Percentiles rank a stretch among this genome's conserved stretches.
Evolutionary conservation across 1,139 yeast genomes (phyloP).

Genomic region (Saccharomyces hybrid): DNA sequence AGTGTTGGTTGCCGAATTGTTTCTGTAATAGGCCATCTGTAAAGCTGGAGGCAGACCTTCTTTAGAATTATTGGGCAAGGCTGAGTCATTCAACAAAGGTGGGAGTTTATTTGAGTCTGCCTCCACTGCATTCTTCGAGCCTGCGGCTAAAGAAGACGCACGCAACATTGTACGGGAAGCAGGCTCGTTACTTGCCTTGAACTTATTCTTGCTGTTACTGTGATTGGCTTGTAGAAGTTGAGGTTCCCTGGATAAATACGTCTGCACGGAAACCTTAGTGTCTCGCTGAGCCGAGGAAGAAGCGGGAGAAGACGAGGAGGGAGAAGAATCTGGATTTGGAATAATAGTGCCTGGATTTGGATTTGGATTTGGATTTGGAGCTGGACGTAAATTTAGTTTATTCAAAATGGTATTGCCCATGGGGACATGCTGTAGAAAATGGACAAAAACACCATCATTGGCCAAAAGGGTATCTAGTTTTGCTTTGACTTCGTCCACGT

Average conservation of each 20-base stretch:
- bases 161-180: background rate
- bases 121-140: background rate
- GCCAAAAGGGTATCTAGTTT: slow-evolving; percentile 69
- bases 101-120: slow-evolving; percentile 17
- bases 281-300: slow-evolving; percentile 1
- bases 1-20: slow-evolving; percentile 20
- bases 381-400: background rate
- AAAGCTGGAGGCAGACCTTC: slow-evolving; percentile 31
- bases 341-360: background rate
- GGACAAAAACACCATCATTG: slow-evolving; percentile 60
- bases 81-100: slow-evolving; percentile 35
- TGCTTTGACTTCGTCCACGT: slow-evolving; percentile 70
- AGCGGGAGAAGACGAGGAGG: background rate
- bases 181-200: background rate
- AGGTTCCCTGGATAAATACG: slow-evolving; percentile 33
- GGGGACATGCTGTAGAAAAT: slow-evolving; percentile 18
- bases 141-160: background rate
- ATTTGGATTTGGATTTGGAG: background rate
- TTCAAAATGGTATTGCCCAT: slow-evolving; percentile 6
- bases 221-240: slow-evolving; percentile 15
- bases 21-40: slow-evolving; percentile 32
- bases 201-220: background rate
- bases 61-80: slow-evolving; percentile 29
- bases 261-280: slow-evolving; percentile 25
- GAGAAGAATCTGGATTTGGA: background rate